Base-by-base conservation (phyloP, 1,284 basidiomycete species). In the Gomphus sp. region DNA sequence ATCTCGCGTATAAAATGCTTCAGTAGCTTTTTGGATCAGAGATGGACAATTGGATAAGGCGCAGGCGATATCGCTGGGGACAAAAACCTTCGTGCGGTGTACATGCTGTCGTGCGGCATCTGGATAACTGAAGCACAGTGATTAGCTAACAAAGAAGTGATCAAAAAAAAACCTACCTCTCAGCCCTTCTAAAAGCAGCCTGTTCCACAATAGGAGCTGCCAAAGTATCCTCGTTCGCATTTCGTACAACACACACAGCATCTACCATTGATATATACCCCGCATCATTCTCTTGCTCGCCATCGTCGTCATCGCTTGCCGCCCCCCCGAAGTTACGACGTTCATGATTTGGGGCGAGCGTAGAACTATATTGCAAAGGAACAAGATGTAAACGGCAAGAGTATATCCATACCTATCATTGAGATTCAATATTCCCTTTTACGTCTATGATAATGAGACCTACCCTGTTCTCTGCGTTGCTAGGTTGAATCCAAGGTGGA, bases 1-100 rank as follows among this genome's bases (percentile, higher is more conserved):
- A 73, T 97, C 95, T 57, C 94, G 81, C 1, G 93, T 95, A 69
- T 97, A 96, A 71, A 98, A 98, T 0, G 89, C 82, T 70, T 94
- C 92, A 2, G 90, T 80, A 0, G 94, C 91, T 65, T 84, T 87
- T 65, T 97, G 91, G 11, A 95, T 76, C 18, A 99, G 78, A 4
- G 80, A 74, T 0, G 89, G 88, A 62, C 85, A 75, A 7, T 74
- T 70, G 11, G 74, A 68, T 28, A 99, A 76, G 0, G 89, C 85
- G 63, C 80, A 83, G 2, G 88, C 91, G 39, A 98, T 80, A 52
- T 89, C 85, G 4, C 75, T 64, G 1, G 96, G 93, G 3, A 99
- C 69, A 66, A 90, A 91, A 0, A 85, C 90, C 61, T 89, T 87
- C 0, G 93, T 84, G 9, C 72, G 72, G 68, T 98, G 96, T 9